A percentile compares a stretch with the other conserved stretches of the same genome.
Evolutionary conservation across 768 basidiomycete species (phyloP).

Genomic region (Boletellus ananiceps): DNA sequence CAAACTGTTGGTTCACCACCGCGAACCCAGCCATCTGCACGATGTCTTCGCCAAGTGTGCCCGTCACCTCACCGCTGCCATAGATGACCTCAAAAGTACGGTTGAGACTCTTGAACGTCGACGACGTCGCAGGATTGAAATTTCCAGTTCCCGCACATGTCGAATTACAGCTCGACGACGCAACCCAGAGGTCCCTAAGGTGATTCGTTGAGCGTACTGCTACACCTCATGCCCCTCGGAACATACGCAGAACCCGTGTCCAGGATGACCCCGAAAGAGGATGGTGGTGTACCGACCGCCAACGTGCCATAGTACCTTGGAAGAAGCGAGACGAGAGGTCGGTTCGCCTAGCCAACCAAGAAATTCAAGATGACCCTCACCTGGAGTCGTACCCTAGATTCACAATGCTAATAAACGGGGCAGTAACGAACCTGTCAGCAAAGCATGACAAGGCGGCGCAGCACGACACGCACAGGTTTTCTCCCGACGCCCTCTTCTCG

Average conservation of each 20-base stretch:
- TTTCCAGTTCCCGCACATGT: slow-evolving; percentile 32
- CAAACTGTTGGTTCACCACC: slow-evolving; percentile 50
- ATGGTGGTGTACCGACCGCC: slow-evolving; percentile 42
- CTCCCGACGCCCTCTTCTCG: slow-evolving; percentile 41
- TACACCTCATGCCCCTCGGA: not conserved
- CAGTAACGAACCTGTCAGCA: not conserved
- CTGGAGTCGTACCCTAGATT: slow-evolving; percentile 64
- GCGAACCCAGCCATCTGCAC: slow-evolving; percentile 69
- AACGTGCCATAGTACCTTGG: slow-evolving; percentile 34
- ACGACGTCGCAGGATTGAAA: slow-evolving; percentile 33
- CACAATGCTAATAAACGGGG: slow-evolving; percentile 40
- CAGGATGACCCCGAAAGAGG: slow-evolving; percentile 44
- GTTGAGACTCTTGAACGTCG: slow-evolving; percentile 33
- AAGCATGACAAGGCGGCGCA: not conserved
- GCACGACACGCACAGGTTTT: slow-evolving; percentile 38
- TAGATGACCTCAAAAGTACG: slow-evolving; percentile 39
- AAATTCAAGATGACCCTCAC: slow-evolving; percentile 25
- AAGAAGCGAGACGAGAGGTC: not conserved
- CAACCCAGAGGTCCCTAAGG: slow-evolving; percentile 48
- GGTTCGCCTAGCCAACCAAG: no score
- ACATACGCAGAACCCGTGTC: slow-evolving; percentile 46
- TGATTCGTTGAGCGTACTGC: slow-evolving; percentile 20
- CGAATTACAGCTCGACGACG: slow-evolving; percentile 29
- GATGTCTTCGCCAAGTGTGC: slow-evolving; percentile 52
- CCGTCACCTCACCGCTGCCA: slow-evolving; percentile 43